Base-by-base conservation (phyloP, 108 stramenopile genomes). In the Cylindrotheca closterium region DNA sequence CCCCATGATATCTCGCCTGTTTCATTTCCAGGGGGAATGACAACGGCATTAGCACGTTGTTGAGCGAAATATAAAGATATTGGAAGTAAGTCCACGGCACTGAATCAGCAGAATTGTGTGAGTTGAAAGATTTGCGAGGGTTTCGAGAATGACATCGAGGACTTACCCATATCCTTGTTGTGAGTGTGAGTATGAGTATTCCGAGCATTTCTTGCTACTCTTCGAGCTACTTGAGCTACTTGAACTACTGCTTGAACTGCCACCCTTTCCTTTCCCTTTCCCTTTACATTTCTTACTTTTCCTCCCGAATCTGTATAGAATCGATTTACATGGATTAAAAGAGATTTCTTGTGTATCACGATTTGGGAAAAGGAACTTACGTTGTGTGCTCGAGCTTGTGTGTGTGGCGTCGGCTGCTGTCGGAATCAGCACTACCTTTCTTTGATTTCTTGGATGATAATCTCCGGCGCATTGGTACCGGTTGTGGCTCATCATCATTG, bases 181-280 rank as follows among this genome's bases (percentile, higher is more conserved):
- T 42, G n/a, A n/a, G n/a, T n/a, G n/a, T n/a, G n/a, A n/a, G n/a
- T n/a, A n/a, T n/a, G n/a, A n/a, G n/a, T 32, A 46, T 17, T 48
- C 50, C 26, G 32, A 29, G 17, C 57, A 30, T 49, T 31, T 45
- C 51, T 64, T 64, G 49, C 63, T 51, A 18, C 46, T 46, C 1
- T 58, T 47, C 49, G 21, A 24, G 34, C 42, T 55, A 4, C 26
- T 26, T 0, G 31, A 19, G 5, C 51, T 51, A 1, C 42, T 58
- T 4, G 47, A 58, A 8, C 18, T 32, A 47, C 58, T 67, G 25
- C 45, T 47, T 15, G 60, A 25, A 37, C 47, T 47, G 0, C 57
- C 49, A 33, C 49, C 30, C 26, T 51, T 33, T 31, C 53, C 52
- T 26, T 54, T 55, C 53, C 53, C 42, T 42, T 42, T 30, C 12